Percentiles rank a stretch among this genome's conserved stretches.
phyloP scores from a whole-genome alignment of 2,329 filamentous ascomycete genomes.

The Talaromyces sp. region DNA sequence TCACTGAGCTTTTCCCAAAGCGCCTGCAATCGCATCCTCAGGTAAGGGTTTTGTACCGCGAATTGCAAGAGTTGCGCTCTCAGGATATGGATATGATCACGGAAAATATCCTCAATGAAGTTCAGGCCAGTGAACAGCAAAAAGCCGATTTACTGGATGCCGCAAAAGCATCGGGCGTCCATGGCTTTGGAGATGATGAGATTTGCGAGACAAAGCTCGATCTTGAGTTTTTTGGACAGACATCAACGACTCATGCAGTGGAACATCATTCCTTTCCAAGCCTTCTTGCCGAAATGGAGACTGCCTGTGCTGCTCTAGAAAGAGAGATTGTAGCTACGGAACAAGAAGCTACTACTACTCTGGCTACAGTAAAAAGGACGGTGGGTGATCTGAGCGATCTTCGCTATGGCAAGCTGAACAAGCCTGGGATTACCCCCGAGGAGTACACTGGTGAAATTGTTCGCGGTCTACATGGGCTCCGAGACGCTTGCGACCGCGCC shows the following conservation, averaged over 20 bases:
- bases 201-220: slow-evolving; percentile 46
- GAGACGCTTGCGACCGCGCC: slow-evolving; percentile 57
- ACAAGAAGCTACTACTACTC: slow-evolving; percentile 59
- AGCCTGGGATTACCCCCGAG: slow-evolving; percentile 52
- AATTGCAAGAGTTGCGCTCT: slow-evolving; percentile 72
- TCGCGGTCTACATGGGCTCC: slow-evolving; percentile 62
- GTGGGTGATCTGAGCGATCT: slow-evolving; percentile 76
- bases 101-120: slow-evolving; percentile 46
- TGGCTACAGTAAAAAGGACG: slow-evolving; percentile 61
- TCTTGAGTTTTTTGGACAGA: slow-evolving; percentile 58
- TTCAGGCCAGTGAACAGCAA: slow-evolving; percentile 35
- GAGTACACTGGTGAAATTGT: slow-evolving; percentile 65
- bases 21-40: slow-evolving; percentile 63
- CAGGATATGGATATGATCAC: slow-evolving; percentile 65
- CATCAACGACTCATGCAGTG: slow-evolving; percentile 35
- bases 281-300: slow-evolving; percentile 66
- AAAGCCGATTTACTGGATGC: slow-evolving; percentile 38
- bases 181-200: slow-evolving; percentile 32
- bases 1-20: slow-evolving; percentile 72
- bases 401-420: slow-evolving; percentile 68
- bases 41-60: slow-evolving; percentile 69
- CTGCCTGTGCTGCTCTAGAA: slow-evolving; percentile 63
- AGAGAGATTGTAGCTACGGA: slow-evolving; percentile 65
- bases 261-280: slow-evolving; percentile 60
- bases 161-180: slow-evolving; percentile 30